Conservation (phyloP, 345 rosid genomes). For the Eucalyptus victrix region DNA sequence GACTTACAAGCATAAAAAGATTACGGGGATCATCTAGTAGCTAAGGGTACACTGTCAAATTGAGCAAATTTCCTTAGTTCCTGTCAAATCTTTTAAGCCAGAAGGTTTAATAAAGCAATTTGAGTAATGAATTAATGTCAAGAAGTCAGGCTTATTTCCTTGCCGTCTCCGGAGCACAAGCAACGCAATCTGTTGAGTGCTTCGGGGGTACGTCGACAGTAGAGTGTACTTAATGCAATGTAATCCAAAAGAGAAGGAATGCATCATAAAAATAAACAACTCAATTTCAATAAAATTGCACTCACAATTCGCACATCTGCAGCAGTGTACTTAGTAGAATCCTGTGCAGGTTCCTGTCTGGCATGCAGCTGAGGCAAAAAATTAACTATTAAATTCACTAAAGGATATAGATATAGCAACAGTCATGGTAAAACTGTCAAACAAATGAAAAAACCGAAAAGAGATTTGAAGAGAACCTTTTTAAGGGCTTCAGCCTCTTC, state of each 20-base stretch:
- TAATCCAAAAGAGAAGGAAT: neutral
- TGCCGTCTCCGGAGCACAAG: neutral
- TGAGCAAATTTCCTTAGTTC: neutral
- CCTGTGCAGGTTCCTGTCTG: constrained; percentile 66
- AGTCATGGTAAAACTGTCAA: neutral
- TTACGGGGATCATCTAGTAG: neutral
- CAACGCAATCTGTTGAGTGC: neutral
- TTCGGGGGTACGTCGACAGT: neutral
- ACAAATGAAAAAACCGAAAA: neutral
- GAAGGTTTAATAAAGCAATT: neutral
- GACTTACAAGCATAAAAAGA: neutral
- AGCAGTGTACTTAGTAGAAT: constrained; percentile 84
- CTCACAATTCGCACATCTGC: constrained; percentile 98
- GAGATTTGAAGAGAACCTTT: constrained; percentile 41
- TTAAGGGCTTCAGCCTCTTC: constrained; percentile 99
- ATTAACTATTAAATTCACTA: neutral
- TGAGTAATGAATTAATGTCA: neutral
- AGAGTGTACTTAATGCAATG: neutral
- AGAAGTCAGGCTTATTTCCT: neutral
- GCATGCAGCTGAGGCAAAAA: constrained; percentile 49
- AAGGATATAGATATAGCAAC: neutral
- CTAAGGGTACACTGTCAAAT: neutral
- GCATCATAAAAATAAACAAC: neutral
- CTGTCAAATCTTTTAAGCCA: neutral
- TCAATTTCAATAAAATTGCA: neutral